phyloP scores from a whole-genome alignment of 2,329 filamentous ascomycete genomes.

The Fusarium papillatum region DNA sequence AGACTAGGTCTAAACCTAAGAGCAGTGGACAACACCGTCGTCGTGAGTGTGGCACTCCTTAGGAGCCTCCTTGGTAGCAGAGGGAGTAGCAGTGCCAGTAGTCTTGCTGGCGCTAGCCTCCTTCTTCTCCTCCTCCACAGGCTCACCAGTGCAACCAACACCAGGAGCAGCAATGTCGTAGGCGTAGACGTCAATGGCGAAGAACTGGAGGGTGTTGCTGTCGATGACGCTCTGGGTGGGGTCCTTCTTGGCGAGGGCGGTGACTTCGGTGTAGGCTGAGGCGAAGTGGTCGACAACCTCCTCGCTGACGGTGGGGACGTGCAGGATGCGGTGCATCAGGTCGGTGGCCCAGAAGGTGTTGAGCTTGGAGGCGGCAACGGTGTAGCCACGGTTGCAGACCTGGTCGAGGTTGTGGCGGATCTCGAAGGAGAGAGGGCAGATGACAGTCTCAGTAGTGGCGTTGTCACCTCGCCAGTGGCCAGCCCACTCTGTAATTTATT shows the following conservation, averaged over 20 bases:
- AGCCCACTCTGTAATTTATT: slow-evolving; percentile 64
- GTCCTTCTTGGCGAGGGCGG: slow-evolving; percentile 63
- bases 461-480: slow-evolving; percentile 78
- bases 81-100: background rate
- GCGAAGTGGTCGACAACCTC: slow-evolving; percentile 72
- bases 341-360: slow-evolving; percentile 77
- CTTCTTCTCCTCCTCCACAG: slow-evolving; percentile 26
- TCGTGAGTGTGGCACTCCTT: slow-evolving; percentile 59
- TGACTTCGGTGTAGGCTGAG: slow-evolving; percentile 67
- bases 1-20: slow-evolving; percentile 8
- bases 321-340: slow-evolving; percentile 75
- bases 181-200: slow-evolving; percentile 77
- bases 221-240: slow-evolving; percentile 66
- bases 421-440: slow-evolving; percentile 73
- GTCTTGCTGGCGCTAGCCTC: background rate
- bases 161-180: slow-evolving; percentile 75
- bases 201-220: slow-evolving; percentile 75
- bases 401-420: slow-evolving; percentile 69
- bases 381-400: slow-evolving; percentile 75
- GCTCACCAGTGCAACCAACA: slow-evolving; percentile 69
- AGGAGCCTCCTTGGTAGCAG: slow-evolving; percentile 8
- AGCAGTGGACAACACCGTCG: slow-evolving; percentile 55
- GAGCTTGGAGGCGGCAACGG: slow-evolving; percentile 66
- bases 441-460: slow-evolving; percentile 76
- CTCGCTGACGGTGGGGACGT: slow-evolving; percentile 73